phyloP scores from a whole-genome alignment of 805 yeast genomes.

The Suhomyces sp. region DNA sequence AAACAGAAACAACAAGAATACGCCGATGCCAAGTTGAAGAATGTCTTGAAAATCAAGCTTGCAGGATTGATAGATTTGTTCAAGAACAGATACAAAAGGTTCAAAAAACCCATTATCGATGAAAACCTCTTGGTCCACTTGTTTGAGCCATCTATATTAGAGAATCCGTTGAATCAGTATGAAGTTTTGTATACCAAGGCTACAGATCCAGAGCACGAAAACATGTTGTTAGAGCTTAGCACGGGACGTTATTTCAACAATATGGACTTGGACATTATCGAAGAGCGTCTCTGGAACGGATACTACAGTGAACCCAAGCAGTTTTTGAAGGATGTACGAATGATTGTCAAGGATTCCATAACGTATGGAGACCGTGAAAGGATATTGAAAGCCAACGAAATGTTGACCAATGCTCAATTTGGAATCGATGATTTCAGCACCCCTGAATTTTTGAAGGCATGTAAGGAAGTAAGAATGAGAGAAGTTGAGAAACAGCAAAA shows the following conservation, averaged over 20 bases:
- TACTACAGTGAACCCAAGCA: conserved; percentile 90
- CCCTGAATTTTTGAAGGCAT: conserved; percentile 70
- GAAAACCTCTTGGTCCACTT: conserved; percentile 70
- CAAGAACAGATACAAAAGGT: conserved; percentile 81
- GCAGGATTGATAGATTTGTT: conserved; percentile 87
- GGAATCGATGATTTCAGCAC: conserved; percentile 85
- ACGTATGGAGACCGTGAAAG: conserved; percentile 82
- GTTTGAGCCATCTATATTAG: conserved; percentile 58
- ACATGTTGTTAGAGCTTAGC: conserved; percentile 76
- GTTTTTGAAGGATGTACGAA: conserved; percentile 76
- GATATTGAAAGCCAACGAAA: conserved; percentile 78
- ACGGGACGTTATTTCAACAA: conserved; percentile 75
- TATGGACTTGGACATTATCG: conserved; percentile 91
- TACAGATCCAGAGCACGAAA: conserved; percentile 46
- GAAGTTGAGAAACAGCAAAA: conserved; percentile 55
- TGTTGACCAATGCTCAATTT: conserved; percentile 95
- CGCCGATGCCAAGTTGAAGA: conserved; percentile 78
- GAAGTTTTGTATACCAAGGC: conserved; percentile 45
- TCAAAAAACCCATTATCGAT: conserved; percentile 87
- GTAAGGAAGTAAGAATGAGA: conserved; percentile 68
- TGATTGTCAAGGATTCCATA: conserved; percentile 76
- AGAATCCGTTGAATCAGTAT: conserved; percentile 34
- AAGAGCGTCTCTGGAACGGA: conserved; percentile 96
- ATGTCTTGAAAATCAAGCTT: conserved; percentile 77
- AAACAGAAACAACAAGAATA: conserved; percentile 52